These are phyloP conservation scores for Geotrichum reessii DNA, from an alignment of 1,139 yeast species.

Conservation along the genomic window DNA sequence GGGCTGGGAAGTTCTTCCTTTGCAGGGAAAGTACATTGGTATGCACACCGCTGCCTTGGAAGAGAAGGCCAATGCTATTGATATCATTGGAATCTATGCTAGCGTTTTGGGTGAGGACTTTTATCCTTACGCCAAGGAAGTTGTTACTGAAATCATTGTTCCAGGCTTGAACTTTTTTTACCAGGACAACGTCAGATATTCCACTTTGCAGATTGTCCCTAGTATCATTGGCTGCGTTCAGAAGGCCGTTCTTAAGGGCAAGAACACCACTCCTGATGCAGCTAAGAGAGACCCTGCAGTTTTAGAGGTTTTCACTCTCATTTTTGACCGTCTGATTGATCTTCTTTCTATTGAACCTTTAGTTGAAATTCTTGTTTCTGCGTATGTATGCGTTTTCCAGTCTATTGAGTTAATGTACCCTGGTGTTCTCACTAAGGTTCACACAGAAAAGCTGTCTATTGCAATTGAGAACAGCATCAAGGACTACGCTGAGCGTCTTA, in stretches of 20 bases:
- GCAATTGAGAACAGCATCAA: slow-evolving; percentile 58
- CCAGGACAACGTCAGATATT: slow-evolving; percentile 90
- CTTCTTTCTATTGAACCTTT: slow-evolving; percentile 75
- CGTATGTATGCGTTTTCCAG: slow-evolving; percentile 66
- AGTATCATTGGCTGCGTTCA: slow-evolving; percentile 60
- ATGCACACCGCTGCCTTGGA: slow-evolving; percentile 89
- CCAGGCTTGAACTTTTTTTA: slow-evolving; percentile 88
- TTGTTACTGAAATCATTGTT: slow-evolving; percentile 70
- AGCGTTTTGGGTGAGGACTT: slow-evolving; percentile 77
- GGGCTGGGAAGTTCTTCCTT: slow-evolving; percentile 91
- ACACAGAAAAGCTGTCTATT: slow-evolving; percentile 53
- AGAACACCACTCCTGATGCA: slow-evolving; percentile 40
- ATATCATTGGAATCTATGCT: slow-evolving; percentile 80
- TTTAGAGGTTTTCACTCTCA: slow-evolving; percentile 63
- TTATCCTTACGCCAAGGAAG: slow-evolving; percentile 74
- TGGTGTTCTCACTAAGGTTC: slow-evolving; percentile 49
- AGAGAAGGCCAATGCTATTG: slow-evolving; percentile 90
- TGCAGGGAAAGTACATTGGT: slow-evolving; percentile 90
- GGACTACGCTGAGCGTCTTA: slow-evolving; percentile 70
- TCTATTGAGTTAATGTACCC: slow-evolving; percentile 65
- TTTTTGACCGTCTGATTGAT: slow-evolving; percentile 61
- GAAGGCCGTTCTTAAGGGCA: slow-evolving; percentile 26
- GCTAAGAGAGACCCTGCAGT: slow-evolving; percentile 42
- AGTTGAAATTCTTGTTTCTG: slow-evolving; percentile 73
- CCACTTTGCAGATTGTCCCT: slow-evolving; percentile 82